phyloP scores from a whole-genome alignment of 2,329 filamentous ascomycete species.

The Pestalotiopsis sp. region DNA sequence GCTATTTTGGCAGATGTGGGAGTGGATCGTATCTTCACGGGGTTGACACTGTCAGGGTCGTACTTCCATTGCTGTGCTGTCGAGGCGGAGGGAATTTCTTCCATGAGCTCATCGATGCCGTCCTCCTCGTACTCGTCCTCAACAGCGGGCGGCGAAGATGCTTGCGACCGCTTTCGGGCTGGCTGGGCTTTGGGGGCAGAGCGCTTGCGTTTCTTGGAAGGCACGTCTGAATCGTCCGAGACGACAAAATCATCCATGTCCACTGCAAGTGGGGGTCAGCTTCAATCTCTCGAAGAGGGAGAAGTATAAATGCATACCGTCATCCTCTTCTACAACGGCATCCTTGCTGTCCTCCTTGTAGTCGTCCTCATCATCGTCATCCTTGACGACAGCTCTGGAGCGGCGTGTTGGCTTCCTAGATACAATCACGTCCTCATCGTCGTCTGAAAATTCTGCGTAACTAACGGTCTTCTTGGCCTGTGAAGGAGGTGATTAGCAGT shows the following conservation, averaged over 20 bases:
- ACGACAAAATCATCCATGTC: conserved; percentile 89
- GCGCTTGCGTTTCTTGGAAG: conserved; percentile 78
- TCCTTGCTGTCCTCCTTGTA: conserved; percentile 66
- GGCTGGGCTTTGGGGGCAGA: conserved; percentile 48
- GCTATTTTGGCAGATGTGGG: conserved; percentile 28
- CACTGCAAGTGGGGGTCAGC: conserved; percentile 35
- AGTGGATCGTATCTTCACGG: conserved; percentile 27
- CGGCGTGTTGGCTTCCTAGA: conserved; percentile 43
- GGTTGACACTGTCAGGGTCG: conserved; percentile 49
- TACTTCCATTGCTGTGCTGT: conserved; percentile 83
- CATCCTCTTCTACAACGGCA: conserved; percentile 63
- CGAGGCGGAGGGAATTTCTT: conserved; percentile 63
- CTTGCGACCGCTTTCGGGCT: conserved; percentile 65
- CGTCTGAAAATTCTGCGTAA: conserved; percentile 85
- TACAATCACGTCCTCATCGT: conserved; percentile 72
- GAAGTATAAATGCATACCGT: conserved; percentile 44
- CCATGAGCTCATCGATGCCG: conserved; percentile 57
- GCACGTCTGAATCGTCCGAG: conserved; percentile 80
- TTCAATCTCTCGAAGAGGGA: conserved; percentile 11
- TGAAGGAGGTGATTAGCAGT: neutral
- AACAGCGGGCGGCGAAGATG: conserved; percentile 45
- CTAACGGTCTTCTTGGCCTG: conserved; percentile 64
- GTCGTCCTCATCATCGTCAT: conserved; percentile 71
- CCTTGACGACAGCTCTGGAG: conserved; percentile 62
- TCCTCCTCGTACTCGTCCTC: conserved; percentile 44